These are phyloP conservation scores for Candida broadrunensis DNA, from an alignment of 805 yeast species.

Conservation along the genomic window DNA sequence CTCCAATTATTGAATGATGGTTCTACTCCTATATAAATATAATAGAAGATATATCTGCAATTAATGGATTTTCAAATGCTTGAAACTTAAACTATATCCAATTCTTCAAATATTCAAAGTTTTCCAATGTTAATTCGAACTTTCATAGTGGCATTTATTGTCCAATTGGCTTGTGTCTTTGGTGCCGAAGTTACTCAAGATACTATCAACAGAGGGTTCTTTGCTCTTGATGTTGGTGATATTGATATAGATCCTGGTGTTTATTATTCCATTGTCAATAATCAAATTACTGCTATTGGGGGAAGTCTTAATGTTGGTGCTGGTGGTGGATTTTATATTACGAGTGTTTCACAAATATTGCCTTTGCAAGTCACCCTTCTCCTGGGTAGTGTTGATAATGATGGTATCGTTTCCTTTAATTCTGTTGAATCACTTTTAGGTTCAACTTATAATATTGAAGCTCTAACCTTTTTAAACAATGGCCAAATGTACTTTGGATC, in stretches of 20 bases:
- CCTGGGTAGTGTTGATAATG: slow-evolving; percentile 10
- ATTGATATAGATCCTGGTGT: slow-evolving; percentile 17
- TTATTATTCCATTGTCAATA: slow-evolving; percentile 24
- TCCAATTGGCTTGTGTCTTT: not conserved
- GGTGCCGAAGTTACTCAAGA: slow-evolving; percentile 6
- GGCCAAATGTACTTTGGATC: slow-evolving; percentile 23
- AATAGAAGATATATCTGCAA: too few species aligned
- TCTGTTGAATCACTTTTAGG: slow-evolving; percentile 16
- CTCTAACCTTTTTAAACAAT: slow-evolving; percentile 15
- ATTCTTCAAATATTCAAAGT: too few species aligned
- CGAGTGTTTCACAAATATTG: slow-evolving; percentile 11
- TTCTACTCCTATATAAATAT: too few species aligned
- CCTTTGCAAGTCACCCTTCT: slow-evolving; percentile 12
- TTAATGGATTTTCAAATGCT: too few species aligned
- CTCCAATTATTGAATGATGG: too few species aligned
- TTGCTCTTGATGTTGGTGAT: slow-evolving; percentile 17
- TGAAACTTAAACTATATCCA: too few species aligned
- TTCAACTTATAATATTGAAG: slow-evolving; percentile 11
- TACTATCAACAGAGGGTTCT: slow-evolving; percentile 14
- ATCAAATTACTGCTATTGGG: slow-evolving; percentile 15
- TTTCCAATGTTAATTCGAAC: too few species aligned
- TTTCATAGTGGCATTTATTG: too few species aligned
- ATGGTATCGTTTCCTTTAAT: slow-evolving; percentile 22
- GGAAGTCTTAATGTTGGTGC: slow-evolving; percentile 19
- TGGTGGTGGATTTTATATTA: slow-evolving; percentile 22